Conservation (phyloP, 352 stramenopile genomes). For the Phytophthora rubi region DNA sequence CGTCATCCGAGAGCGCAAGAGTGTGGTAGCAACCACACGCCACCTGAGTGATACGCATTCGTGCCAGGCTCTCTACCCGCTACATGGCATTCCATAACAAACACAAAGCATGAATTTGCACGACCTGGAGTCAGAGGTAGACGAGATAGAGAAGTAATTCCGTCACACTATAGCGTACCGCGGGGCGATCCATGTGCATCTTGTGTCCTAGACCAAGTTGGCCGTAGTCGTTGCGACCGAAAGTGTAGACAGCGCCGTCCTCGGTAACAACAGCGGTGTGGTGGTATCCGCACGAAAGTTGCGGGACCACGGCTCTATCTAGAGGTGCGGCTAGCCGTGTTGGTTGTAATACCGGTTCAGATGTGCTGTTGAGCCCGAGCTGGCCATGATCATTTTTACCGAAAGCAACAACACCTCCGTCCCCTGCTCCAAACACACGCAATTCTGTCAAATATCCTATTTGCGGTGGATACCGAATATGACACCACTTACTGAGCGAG, state of each 20-base stretch:
- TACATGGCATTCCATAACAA: constrained; percentile 26
- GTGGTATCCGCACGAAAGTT: constrained; percentile 93
- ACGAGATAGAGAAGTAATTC: not conserved
- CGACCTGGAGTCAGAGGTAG: not conserved
- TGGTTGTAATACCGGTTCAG: constrained; percentile 54
- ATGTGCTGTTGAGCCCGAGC: constrained; percentile 75
- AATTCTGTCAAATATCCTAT: constrained; percentile 4
- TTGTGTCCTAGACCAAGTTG: constrained; percentile 93
- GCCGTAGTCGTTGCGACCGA: constrained; percentile 94
- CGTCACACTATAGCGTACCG: constrained; percentile 35
- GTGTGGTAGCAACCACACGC: constrained; percentile 90
- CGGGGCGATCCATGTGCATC: constrained; percentile 58
- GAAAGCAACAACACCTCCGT: constrained; percentile 81
- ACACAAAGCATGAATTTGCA: not conserved
- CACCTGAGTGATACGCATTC: constrained; percentile 71
- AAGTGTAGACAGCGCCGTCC: constrained; percentile 78
- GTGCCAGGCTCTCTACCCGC: constrained; percentile 56
- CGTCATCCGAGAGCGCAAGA: constrained; percentile 80
- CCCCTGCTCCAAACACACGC: constrained; percentile 24
- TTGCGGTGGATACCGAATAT: not conserved
- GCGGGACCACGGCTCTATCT: constrained; percentile 68
- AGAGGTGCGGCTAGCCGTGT: constrained; percentile 55
- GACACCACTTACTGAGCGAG: constrained; percentile 48
- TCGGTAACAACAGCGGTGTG: constrained; percentile 87
- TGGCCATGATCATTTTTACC: constrained; percentile 95